These are phyloP conservation scores for Suaeda aralocaspica DNA, from an alignment of 148 eudicot genomes.

Conservation along the genomic window DNA sequence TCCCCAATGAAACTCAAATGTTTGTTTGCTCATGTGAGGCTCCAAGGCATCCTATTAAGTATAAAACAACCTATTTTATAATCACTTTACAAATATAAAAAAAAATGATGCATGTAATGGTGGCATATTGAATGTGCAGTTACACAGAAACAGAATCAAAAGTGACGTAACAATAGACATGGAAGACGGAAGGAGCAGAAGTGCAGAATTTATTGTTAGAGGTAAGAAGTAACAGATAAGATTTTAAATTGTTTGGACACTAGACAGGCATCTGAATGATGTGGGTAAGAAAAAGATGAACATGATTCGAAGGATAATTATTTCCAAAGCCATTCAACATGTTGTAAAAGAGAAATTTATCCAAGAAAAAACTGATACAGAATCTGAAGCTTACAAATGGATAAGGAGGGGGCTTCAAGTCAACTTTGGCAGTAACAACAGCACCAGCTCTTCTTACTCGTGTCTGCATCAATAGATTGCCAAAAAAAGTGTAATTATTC, in stretches of 20 bases:
- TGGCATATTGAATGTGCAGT: too few relatives aligned
- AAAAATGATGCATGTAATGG: too few relatives aligned
- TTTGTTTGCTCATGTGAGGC: constrained; percentile 78
- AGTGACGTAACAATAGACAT: too few relatives aligned
- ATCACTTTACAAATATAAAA: too few relatives aligned
- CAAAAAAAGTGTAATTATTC: not conserved
- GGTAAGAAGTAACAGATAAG: too few relatives aligned
- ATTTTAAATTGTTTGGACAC: too few relatives aligned
- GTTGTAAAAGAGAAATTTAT: not conserved
- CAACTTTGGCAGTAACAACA: constrained; percentile 55
- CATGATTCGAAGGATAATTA: not conserved
- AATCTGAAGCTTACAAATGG: constrained; percentile 45
- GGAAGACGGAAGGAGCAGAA: not conserved
- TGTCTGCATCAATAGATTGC: constrained; percentile 37
- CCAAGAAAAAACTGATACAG: not conserved
- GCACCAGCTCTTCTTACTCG: constrained; percentile 35
- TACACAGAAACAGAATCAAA: too few relatives aligned
- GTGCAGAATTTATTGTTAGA: not conserved
- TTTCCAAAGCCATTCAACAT: not conserved
- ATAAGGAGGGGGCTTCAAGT: constrained; percentile 77
- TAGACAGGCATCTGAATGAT: too few relatives aligned
- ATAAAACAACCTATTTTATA: too few relatives aligned
- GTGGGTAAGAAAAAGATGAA: not conserved
- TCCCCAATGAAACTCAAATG: constrained; percentile 87
- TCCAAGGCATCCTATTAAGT: constrained; percentile 67